Evolutionary conservation across 2,329 filamentous ascomycete species (phyloP), one percentile per base, ranked within the genome.

Genomic region (Trichoderma cornu-damae): DNA sequence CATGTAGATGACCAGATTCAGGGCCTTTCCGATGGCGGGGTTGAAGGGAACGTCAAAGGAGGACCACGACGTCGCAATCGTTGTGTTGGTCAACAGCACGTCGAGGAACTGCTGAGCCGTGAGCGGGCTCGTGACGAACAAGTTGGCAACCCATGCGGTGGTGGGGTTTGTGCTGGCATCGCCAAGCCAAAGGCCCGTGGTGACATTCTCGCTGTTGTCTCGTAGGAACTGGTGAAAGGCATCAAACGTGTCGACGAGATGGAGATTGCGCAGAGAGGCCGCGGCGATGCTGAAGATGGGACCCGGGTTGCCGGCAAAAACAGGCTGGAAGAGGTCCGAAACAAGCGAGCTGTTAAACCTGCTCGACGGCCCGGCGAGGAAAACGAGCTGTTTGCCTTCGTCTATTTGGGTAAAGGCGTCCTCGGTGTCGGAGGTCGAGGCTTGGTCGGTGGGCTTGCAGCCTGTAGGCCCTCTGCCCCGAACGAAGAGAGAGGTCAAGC

Each of bases 1-100:
- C 68, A 94, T 88, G 71, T 96, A 96, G 7, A 89, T 77, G 38
- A 93, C 83, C 16, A 96, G 77, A 68, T 95, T 89, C 22, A 96
- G 73, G 0, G 86, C 85, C 50, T 92, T 79, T 18, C 89, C 89
- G 7, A 85, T 83, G 18, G 77, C 77, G 0, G 88, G 83, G 24
- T 81, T 75, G 73, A 86, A 92, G 0, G 89, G 88, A 0, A 84
- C 80, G 61, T 89, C 89, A 65, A 96, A 96, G 11, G 82, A 74
- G 48, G 88, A 81, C 70, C 86, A 96, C 49, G 83, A 81, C 1
- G 87, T 88, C 2, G 80, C 77, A 60, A 96, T 91, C 2, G 82
- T 81, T 5, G 82, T 80, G 56, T 88, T 85, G 20, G 82, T 79
- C 20, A 92, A 70, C 18, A 90, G 65, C n/a, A 81, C 80, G 67